phyloP scores from a whole-genome alignment of 768 basidiomycete genomes.

The Crepidotus variabilis region DNA sequence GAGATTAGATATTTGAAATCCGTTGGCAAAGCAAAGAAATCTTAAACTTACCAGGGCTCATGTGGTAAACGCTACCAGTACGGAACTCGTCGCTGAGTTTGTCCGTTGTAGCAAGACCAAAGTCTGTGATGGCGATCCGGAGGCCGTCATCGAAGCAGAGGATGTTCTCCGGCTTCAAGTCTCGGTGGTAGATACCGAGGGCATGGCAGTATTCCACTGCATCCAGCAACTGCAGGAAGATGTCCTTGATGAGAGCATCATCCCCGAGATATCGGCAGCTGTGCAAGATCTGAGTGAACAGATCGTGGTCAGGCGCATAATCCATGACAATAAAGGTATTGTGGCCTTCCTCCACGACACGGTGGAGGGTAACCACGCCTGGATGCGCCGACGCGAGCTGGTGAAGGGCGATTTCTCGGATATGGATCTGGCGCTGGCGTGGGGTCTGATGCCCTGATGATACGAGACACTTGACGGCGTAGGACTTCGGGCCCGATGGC shows the following conservation, averaged over 20 bases:
- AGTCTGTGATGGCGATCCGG: slow-evolving; percentile 89
- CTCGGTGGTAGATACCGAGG: slow-evolving; percentile 93
- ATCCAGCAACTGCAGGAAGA: slow-evolving; percentile 94
- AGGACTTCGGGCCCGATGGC: slow-evolving; percentile 49
- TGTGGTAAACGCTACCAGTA: slow-evolving; percentile 95
- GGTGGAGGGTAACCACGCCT: slow-evolving; percentile 89
- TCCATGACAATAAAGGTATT: slow-evolving; percentile 95
- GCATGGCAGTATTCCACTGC: slow-evolving; percentile 94
- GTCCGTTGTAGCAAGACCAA: slow-evolving; percentile 91
- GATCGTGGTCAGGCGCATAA: slow-evolving; percentile 88
- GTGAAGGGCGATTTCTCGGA: slow-evolving; percentile 89
- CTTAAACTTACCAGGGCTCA: slow-evolving; percentile 78
- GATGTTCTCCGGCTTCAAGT: slow-evolving; percentile 96
- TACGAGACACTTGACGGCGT: slow-evolving; percentile 92
- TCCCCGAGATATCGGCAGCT: slow-evolving; percentile 84
- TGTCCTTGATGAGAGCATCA: slow-evolving; percentile 82
- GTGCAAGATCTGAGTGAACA: slow-evolving; percentile 92
- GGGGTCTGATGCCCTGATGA: slow-evolving; percentile 44
- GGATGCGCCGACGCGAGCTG: slow-evolving; percentile 75
- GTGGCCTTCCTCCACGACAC: slow-evolving; percentile 80
- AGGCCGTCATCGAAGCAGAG: slow-evolving; percentile 83
- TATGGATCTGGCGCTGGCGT: slow-evolving; percentile 78
- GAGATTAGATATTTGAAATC: not conserved
- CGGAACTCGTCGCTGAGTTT: slow-evolving; percentile 87
- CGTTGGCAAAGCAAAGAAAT: slow-evolving; percentile 1